Conservation (phyloP, 208 protist species). For the Crithidia thermophila region DNA sequence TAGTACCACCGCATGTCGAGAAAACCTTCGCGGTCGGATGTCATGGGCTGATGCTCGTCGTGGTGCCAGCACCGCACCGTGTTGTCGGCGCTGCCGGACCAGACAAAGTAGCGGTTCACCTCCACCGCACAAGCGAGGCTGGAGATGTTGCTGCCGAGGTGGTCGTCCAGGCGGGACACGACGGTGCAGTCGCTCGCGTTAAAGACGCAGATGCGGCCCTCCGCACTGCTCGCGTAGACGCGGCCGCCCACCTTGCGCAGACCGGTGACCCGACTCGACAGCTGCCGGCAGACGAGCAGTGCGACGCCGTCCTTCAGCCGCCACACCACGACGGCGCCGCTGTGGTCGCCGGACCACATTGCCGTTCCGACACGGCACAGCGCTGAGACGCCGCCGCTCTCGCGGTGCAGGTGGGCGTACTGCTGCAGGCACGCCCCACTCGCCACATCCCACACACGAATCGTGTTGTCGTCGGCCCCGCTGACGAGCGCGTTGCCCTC, state of each 20-base stretch:
- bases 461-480: conserved; percentile 78
- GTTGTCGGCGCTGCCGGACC: conserved; percentile 70
- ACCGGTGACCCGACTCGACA: conserved; percentile 49
- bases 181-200: conserved; percentile 57
- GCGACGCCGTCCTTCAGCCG: conserved; percentile 45
- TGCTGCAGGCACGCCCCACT: conserved; percentile 48
- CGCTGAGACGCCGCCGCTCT: conserved; percentile 70
- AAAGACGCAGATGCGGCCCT: conserved; percentile 63
- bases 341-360: conserved; percentile 90
- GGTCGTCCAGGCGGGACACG: conserved; percentile 47
- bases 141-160: conserved; percentile 44
- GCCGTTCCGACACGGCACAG: conserved; percentile 77
- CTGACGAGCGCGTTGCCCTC: conserved; percentile 79
- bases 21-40: conserved; percentile 49
- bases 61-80: conserved; percentile 87
- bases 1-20: conserved; percentile 91
- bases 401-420: conserved; percentile 55
- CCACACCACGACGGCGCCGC: conserved; percentile 70
- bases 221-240: conserved; percentile 57
- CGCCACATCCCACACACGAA: conserved; percentile 77
- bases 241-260: conserved; percentile 56
- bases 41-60: conserved; percentile 80
- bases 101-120: conserved; percentile 76
- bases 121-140: conserved; percentile 61
- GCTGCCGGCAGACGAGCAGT: conserved; percentile 43